phyloP scores from a whole-genome alignment of 2,329 filamentous ascomycete species.

The Akanthomyces dipterigenus region DNA sequence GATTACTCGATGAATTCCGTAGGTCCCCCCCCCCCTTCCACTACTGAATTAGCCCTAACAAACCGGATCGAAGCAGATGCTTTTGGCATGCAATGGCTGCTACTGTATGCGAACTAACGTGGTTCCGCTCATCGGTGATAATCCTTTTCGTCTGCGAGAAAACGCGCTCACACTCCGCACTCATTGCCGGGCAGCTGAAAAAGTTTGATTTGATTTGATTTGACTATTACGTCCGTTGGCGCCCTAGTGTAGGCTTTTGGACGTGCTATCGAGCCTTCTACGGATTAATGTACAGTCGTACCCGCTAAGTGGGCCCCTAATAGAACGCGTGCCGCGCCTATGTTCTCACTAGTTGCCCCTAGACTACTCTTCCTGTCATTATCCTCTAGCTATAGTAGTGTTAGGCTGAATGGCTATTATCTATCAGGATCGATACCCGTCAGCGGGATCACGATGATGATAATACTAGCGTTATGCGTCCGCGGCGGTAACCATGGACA shows the following conservation, averaged over 20 bases:
- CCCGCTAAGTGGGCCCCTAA: too few species aligned
- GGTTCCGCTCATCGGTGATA: neutral
- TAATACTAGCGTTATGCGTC: neutral
- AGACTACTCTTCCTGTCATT: neutral
- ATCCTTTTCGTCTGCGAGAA: neutral
- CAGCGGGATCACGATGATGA: neutral
- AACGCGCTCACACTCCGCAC: neutral
- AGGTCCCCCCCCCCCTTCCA: neutral
- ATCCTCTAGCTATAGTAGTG: constrained; percentile 2
- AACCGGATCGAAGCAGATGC: neutral
- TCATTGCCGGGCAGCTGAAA: neutral
- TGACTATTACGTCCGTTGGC: neutral
- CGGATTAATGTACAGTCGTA: neutral
- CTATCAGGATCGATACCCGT: neutral
- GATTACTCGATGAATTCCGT: constrained; percentile 1
- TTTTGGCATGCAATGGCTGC: constrained; percentile 5
- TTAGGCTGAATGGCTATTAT: neutral
- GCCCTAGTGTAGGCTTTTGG: constrained; percentile 1
- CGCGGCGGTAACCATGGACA: too few species aligned
- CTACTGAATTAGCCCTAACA: neutral
- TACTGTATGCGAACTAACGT: neutral
- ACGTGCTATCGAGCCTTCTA: constrained; percentile 1
- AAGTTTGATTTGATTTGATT: too few species aligned
- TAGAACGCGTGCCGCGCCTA: too few species aligned
- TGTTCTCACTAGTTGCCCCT: constrained; percentile 2